Conservation (phyloP, 2,329 filamentous ascomycete species). For the Alternaria infectoria region DNA sequence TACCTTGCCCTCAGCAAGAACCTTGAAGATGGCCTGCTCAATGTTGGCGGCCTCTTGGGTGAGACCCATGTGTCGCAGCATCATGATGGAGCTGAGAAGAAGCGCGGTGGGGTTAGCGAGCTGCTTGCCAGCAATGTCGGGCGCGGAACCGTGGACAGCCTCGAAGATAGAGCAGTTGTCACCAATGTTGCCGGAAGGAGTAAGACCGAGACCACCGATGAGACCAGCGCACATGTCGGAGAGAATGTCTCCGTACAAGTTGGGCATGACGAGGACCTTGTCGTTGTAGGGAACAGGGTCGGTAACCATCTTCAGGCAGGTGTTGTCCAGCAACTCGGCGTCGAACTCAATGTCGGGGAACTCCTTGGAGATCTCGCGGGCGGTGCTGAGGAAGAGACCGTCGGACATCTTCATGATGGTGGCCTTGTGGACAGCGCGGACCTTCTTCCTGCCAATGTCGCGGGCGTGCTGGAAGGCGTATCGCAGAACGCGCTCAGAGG, state of each 20-base stretch:
- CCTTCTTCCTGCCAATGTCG: slow-evolving; percentile 92
- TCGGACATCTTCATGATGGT: slow-evolving; percentile 99
- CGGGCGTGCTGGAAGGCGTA: slow-evolving; percentile 99
- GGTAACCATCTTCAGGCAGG: slow-evolving; percentile 97
- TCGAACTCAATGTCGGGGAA: slow-evolving; percentile 97
- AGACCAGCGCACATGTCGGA: slow-evolving; percentile 99
- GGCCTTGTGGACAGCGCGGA: slow-evolving; percentile 98
- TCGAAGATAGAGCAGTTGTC: slow-evolving; percentile 99
- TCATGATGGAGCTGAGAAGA: slow-evolving; percentile 96
- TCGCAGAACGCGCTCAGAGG: slow-evolving; percentile 91
- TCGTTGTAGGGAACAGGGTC: slow-evolving; percentile 97
- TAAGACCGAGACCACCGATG: slow-evolving; percentile 95
- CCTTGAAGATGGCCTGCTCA: slow-evolving; percentile 93
- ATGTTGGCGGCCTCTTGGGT: slow-evolving; percentile 84
- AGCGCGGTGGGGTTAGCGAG: slow-evolving; percentile 97
- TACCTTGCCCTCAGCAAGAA: slow-evolving; percentile 92
- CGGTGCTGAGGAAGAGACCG: slow-evolving; percentile 93
- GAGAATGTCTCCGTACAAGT: slow-evolving; percentile 98
- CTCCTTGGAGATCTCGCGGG: slow-evolving; percentile 86
- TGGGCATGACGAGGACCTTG: slow-evolving; percentile 97
- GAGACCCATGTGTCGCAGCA: slow-evolving; percentile 98
- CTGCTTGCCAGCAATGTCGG: slow-evolving; percentile 94
- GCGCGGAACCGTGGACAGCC: slow-evolving; percentile 96
- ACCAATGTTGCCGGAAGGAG: slow-evolving; percentile 97
- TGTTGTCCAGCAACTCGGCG: slow-evolving; percentile 97